Conservation (phyloP, 2,329 filamentous ascomycete genomes). For the Neophaeococcomyces mojaviensis region DNA sequence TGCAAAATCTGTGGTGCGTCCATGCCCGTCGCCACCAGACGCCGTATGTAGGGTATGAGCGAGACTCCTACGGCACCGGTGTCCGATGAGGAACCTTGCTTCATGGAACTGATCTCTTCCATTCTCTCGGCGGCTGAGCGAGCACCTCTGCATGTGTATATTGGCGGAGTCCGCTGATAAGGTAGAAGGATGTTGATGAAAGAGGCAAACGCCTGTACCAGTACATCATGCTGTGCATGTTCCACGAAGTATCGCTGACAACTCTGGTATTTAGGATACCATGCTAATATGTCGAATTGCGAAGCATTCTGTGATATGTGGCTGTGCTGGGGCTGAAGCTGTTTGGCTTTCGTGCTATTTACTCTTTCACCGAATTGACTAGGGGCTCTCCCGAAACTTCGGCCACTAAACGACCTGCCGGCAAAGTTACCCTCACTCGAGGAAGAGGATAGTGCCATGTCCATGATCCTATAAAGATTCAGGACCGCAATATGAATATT, state of each 20-base stretch:
- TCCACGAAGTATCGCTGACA: constrained; percentile 90
- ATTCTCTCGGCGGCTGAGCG: constrained; percentile 15
- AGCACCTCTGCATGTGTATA: constrained; percentile 33
- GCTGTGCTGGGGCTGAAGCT: constrained; percentile 14
- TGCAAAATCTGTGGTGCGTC: constrained; percentile 81
- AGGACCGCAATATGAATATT: too few relatives aligned
- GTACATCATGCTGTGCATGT: constrained; percentile 72
- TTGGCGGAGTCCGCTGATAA: constrained; percentile 60
- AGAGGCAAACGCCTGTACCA: constrained; percentile 79
- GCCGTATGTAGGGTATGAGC: constrained; percentile 80
- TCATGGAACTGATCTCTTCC: constrained; percentile 14
- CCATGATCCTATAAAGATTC: background rate
- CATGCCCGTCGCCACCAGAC: constrained; percentile 84
- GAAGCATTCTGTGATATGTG: constrained; percentile 30
- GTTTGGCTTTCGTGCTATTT: constrained; percentile 7
- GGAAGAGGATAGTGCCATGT: constrained; percentile 23
- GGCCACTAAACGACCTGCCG: constrained; percentile 13
- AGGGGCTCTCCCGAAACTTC: constrained; percentile 8
- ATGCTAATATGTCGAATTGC: constrained; percentile 66
- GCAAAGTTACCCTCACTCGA: constrained; percentile 18
- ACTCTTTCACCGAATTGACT: constrained; percentile 1
- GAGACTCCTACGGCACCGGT: constrained; percentile 47
- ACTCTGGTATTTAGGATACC: constrained; percentile 84
- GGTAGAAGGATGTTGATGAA: constrained; percentile 89
- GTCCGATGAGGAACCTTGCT: constrained; percentile 14